Evolutionary conservation across 2,329 filamentous ascomycete species (phyloP), one percentile per base, ranked within the genome.

Genomic region (Monosporascus sp.): DNA sequence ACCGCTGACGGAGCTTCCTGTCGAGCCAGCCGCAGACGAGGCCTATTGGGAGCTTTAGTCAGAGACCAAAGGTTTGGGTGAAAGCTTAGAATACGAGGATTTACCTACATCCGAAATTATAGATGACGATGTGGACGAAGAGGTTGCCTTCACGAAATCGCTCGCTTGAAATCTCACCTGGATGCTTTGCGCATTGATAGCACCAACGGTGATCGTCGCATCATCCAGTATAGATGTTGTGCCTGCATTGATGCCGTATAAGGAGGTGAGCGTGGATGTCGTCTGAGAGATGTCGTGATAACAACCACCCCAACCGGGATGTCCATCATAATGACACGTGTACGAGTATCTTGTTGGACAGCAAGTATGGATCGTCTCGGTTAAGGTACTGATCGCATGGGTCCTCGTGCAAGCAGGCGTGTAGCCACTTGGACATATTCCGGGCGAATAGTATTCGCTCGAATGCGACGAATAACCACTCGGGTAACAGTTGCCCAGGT

Each of bases 131-230:
- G 2, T 41, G 11, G 38, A 18, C n/a, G 25, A 9, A 27, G 14
- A n/a, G 2, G 38, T 41, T 22, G n/a, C 22, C n/a, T 41, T 18
- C n/a, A 31, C 9, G 15, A 53, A 53, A 15, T 53, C 47, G 11
- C 35, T 41, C 8, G 51, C 41, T 37, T 49, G 41, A n/a, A 53
- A 49, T 14, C 51, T 53, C 9, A 53, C 51, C 37, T 53, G 51
- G 14, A 53, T 31, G 35, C 51, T 48, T 5, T 39, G 47, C 5
- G 47, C 47, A 31, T 46, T 49, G 14, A 53, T 39, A 25, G 47
- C 41, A 3, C 47, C 51, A 2, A 1, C 3, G 17, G 11, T 1
- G 2, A 41, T 41, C 9, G 47, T 47, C 3, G 18, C 9, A 35
- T 17, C 41, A 6, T 15, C 2, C 8, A 46, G 2, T 15, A 7